Evolutionary conservation across 2,329 filamentous ascomycete genomes (phyloP).

Genomic region (Phyllosticta citribraziliensis): DNA sequence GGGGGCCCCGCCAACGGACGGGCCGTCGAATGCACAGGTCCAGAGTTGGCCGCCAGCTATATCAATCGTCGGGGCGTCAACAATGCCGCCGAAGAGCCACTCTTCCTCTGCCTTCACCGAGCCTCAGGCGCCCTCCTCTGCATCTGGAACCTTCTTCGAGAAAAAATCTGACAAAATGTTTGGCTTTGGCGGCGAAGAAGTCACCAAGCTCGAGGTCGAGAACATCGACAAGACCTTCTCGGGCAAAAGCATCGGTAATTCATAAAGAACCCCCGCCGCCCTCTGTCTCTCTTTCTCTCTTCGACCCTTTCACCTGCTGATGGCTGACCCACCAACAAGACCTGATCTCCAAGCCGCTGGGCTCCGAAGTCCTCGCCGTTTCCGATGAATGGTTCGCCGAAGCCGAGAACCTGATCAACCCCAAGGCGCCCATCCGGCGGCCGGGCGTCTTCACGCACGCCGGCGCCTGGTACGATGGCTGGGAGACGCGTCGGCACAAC

Average conservation of each 20-base stretch:
- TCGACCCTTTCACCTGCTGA: not conserved
- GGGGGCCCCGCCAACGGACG: not conserved
- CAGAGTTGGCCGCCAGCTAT: not conserved
- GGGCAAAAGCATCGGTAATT: constrained; percentile 7
- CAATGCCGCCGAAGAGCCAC: not conserved
- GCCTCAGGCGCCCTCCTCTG: not conserved
- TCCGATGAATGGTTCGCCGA: constrained; percentile 54
- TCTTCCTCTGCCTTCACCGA: not conserved
- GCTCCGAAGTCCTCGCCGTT: constrained; percentile 44
- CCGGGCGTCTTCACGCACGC: constrained; percentile 50
- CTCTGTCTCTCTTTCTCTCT: not conserved
- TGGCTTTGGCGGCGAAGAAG: constrained; percentile 3
- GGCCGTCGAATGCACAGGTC: not conserved
- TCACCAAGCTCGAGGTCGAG: not conserved
- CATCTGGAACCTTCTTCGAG: not conserved
- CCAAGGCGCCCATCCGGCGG: constrained; percentile 45
- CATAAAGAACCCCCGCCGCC: not conserved
- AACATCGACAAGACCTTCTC: constrained; percentile 6
- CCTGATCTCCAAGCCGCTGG: constrained; percentile 43
- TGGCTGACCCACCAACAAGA: constrained; percentile 28
- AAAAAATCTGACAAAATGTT: constrained; percentile 1
- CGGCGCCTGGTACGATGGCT: constrained; percentile 56
- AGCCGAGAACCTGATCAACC: constrained; percentile 49
- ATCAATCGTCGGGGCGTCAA: not conserved
- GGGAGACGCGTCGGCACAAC: constrained; percentile 55